Evolutionary conservation across 1,284 basidiomycete genomes (phyloP).

Genomic region (Microbotryum silenes-acaulis): DNA sequence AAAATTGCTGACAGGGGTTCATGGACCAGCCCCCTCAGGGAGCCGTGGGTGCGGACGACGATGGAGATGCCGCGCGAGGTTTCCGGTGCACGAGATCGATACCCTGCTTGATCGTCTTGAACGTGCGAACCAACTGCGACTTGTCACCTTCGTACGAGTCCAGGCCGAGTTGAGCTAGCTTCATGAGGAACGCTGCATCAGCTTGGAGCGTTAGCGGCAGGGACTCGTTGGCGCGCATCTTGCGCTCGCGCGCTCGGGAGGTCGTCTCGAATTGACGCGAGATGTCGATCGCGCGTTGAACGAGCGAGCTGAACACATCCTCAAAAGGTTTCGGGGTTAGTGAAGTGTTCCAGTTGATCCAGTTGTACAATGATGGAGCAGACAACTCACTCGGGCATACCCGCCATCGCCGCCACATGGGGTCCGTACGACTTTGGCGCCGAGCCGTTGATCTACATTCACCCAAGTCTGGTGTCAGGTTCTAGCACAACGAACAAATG

Average conservation of each 20-base stretch:
- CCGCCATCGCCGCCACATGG: slow-evolving; percentile 34
- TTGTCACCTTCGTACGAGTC: not conserved
- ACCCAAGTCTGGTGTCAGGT: not conserved
- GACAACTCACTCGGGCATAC: slow-evolving; percentile 22
- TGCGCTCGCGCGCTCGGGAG: slow-evolving; percentile 54
- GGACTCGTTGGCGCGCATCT: slow-evolving; percentile 54
- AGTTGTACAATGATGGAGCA: slow-evolving; percentile 48
- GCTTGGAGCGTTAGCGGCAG: slow-evolving; percentile 72
- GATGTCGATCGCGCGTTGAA: slow-evolving; percentile 75
- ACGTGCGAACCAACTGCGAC: slow-evolving; percentile 15
- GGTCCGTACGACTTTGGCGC: slow-evolving; percentile 36
- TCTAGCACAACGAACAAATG: slow-evolving; percentile 12
- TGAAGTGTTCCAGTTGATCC: not conserved
- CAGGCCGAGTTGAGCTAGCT: slow-evolving; percentile 16
- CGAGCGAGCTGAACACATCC: slow-evolving; percentile 46
- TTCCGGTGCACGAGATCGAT: not conserved
- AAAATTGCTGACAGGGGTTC: no score
- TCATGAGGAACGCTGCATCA: slow-evolving; percentile 67
- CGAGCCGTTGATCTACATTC: slow-evolving; percentile 22
- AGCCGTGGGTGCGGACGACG: no score
- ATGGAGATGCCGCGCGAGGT: no score
- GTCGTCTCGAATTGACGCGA: slow-evolving; percentile 70
- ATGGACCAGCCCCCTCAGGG: no score
- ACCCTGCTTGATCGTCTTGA: slow-evolving; percentile 9
- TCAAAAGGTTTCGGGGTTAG: slow-evolving; percentile 43